Base-by-base conservation (phyloP, 768 basidiomycete genomes). In the Tephrocybe sp. region DNA sequence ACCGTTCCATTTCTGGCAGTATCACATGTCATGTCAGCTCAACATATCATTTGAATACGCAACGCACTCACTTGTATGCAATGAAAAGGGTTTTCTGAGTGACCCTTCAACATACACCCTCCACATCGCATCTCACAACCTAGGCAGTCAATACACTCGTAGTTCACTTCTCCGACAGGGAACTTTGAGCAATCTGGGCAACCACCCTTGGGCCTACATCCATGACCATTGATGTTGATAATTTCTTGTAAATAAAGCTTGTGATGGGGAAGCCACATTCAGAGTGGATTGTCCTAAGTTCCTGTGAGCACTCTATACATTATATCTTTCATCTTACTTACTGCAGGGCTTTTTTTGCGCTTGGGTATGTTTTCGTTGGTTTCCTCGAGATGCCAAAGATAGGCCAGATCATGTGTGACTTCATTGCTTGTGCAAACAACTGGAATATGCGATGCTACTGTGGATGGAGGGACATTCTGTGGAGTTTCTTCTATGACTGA, bases 201-300 rank as follows among this genome's bases (percentile, higher is more conserved):
- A 9, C 3, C 6, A 12, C 41, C 11, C 13, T 21, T 42, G 5
- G 26, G n/a, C 2, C 30, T 24, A 25, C 45, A 41, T 32, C 52
- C 38, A n/a, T 38, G 19, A 22, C 43, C 38, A 18, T 49, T 38
- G 24, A 45, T 7, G 25, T 30, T 36, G 12, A 54, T 49, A 5
- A 49, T 26, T n/a, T 54, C 52, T 24, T 44, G 42, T 12, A 54
- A 42, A 31, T 24, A 53, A 9, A 42, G 6, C 30, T 48, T 40
- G 15, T 8, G 22, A n/a, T 44, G 21, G 18, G 39, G 51, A 9
- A 52, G 28, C 51, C 39, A 54, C 4, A 49, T 34, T n/a, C 9
- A 21, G 9, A 54, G 8, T 15, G 38, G 43, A 24, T 54, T 31
- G 30, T 54, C 43, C 43, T 54, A 27, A 37, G 16, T 7, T 3